A percentile compares a stretch with the other conserved stretches of the same genome.
phyloP scores from a whole-genome alignment of 345 rosid species.

The Hypericum perforatum region DNA sequence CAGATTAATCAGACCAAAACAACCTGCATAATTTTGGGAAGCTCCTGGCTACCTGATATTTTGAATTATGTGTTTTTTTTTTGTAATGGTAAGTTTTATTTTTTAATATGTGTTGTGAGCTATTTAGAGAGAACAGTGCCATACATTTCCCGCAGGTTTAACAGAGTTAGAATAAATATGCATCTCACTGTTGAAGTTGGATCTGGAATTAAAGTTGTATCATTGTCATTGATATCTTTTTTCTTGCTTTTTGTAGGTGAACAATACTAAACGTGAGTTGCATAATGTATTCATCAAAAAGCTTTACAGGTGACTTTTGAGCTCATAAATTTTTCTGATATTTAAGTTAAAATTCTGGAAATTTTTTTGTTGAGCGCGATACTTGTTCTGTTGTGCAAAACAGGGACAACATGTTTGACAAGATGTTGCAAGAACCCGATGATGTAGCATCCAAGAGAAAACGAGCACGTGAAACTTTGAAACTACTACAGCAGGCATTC shows the following conservation, averaged over 20 bases:
- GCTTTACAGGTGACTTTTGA: conserved; percentile 77
- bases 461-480: conserved; percentile 70
- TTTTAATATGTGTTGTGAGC: too few relatives aligned
- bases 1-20: too few relatives aligned
- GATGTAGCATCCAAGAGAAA: conserved; percentile 82
- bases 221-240: neutral
- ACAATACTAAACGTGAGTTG: conserved; percentile 90
- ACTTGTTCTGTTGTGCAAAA: conserved; percentile 15
- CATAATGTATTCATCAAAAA: conserved; percentile 89
- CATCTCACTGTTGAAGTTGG: too few relatives aligned
- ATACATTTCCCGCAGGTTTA: too few relatives aligned
- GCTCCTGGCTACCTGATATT: too few relatives aligned
- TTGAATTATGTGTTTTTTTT: too few relatives aligned
- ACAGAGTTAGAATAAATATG: too few relatives aligned
- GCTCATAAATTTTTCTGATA: neutral
- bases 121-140: too few relatives aligned
- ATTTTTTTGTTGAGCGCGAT: neutral
- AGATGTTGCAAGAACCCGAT: conserved; percentile 96
- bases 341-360: neutral
- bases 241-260: conserved; percentile 46
- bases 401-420: conserved; percentile 96
- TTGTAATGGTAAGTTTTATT: too few relatives aligned
- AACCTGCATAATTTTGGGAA: too few relatives aligned
- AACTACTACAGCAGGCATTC: conserved; percentile 88
- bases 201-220: neutral